Evolutionary conservation across 1,139 yeast species (phyloP).

Genomic region (Lodderomyces parapsilosis): DNA sequence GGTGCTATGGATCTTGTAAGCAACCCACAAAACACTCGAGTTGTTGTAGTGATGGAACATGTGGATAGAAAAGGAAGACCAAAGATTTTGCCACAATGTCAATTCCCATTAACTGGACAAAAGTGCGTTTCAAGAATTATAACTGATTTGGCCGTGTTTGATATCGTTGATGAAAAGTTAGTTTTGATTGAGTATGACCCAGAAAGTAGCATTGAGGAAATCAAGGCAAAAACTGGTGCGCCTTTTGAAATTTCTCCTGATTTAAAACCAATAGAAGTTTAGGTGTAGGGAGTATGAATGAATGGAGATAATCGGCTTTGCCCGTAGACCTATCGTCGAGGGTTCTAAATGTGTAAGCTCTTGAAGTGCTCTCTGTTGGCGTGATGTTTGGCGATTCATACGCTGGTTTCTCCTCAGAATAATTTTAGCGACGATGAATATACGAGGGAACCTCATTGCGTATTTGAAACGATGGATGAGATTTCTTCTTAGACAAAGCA

Average conservation of each 20-base stretch:
- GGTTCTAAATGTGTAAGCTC: no score
- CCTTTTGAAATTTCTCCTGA: constrained; percentile 33
- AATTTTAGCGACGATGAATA: background rate
- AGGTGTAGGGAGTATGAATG: background rate
- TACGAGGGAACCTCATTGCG: background rate
- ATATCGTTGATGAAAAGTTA: constrained; percentile 34
- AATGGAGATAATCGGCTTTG: no score
- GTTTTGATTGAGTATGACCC: constrained; percentile 41
- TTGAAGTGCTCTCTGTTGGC: no score
- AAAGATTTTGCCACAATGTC: constrained; percentile 43
- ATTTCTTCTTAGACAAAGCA: no score
- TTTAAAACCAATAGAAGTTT: constrained; percentile 20
- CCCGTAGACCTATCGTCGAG: no score
- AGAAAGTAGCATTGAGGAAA: constrained; percentile 38
- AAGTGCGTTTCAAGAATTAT: constrained; percentile 45
- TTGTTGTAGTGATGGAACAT: constrained; percentile 51
- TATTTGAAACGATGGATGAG: background rate
- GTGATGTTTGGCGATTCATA: no score
- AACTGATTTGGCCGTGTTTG: constrained; percentile 52
- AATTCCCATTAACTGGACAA: constrained; percentile 48
- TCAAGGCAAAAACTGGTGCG: constrained; percentile 39
- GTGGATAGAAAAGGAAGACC: constrained; percentile 46
- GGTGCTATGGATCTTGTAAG: constrained; percentile 59
- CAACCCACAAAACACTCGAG: constrained; percentile 44
- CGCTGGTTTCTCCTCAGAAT: no score